Evolutionary conservation across 2,329 filamentous ascomycete species (phyloP), one percentile per base, ranked within the genome.

Genomic region (Chrysoporthe austroafricana): DNA sequence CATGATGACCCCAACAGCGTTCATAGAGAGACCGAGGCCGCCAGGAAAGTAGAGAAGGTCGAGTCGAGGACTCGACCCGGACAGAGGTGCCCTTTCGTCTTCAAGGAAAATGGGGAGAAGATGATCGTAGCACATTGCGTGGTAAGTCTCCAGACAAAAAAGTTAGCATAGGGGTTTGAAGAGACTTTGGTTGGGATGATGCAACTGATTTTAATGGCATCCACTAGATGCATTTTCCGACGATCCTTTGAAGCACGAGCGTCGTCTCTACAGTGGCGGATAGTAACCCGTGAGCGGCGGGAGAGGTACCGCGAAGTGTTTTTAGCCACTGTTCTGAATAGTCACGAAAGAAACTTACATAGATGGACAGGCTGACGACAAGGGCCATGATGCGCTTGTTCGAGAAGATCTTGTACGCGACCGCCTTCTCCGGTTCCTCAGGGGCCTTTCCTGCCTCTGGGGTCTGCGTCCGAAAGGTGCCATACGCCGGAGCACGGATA

Each of bases 121-220:
- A 76, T 97, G 92, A 75, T 97, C 95, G 79, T 93, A 97, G 0
- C 91, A 94, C 94, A 97, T 97, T 48, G 91, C 93, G 79, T 97
- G 94, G 77, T 97, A 97, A 4, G 93, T 96, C 67, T 63, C 14
- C 42, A 3, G 9, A 32, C 39, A 18, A 36, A 18, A 44, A 44
- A 48, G 63, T 68, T 39, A 68, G 67, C 59, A 48, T 4, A 36
- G 8, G 26, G n/a, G 42, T 36, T 32, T 8, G 39, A 18, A 36
- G n/a, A 42, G 8, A 9, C 6, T 9, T 39, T 39, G 5, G 5
- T 39, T 39, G 5, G 36, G 36, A 39, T 6, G 36, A 7, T 57
- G 34, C 54, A 57, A 18, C 34, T 36, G 5, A 39, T 18, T 34
- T 6, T 16, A 39, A 11, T 4, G 7, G 8, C 34, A 39, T 39